Evolutionary conservation across 2,329 filamentous ascomycete species (phyloP).

Genomic region (Penicillium capsulatum): DNA sequence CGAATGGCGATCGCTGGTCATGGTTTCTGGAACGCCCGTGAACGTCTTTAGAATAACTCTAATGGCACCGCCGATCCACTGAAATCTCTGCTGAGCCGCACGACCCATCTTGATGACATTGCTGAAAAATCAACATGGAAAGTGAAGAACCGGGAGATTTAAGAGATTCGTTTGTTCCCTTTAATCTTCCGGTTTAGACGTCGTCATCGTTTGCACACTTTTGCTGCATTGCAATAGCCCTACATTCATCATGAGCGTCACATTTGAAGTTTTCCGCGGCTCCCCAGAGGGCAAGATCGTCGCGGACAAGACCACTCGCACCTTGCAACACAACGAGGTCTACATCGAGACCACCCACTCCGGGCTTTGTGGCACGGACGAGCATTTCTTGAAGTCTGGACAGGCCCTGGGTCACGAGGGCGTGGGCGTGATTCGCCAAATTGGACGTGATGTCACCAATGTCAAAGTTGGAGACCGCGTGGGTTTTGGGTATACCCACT

Average conservation of each 20-base stretch:
- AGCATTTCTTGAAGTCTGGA: slow-evolving; percentile 22
- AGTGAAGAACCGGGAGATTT: too few relatives aligned
- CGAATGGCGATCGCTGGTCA: too few relatives aligned
- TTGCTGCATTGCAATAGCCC: neutral
- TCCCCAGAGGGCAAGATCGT: slow-evolving; percentile 24
- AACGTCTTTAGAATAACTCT: too few relatives aligned
- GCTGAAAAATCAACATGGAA: too few relatives aligned
- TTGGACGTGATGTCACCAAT: slow-evolving; percentile 45
- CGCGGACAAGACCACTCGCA: slow-evolving; percentile 23
- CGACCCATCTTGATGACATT: too few relatives aligned
- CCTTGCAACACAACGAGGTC: slow-evolving; percentile 21
- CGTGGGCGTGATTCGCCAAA: slow-evolving; percentile 48
- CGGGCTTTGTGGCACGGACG: slow-evolving; percentile 27
- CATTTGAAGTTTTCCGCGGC: slow-evolving; percentile 28
- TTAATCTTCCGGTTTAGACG: neutral
- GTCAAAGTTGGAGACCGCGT: slow-evolving; percentile 45
- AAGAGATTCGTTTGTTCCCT: neutral
- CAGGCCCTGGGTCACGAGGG: slow-evolving; percentile 52
- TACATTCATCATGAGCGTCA: slow-evolving; percentile 19
- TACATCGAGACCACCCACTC: slow-evolving; percentile 27
- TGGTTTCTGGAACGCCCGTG: too few relatives aligned
- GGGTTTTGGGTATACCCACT: slow-evolving; percentile 36
- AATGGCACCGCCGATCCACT: too few relatives aligned
- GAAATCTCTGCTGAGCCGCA: too few relatives aligned
- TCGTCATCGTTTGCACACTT: neutral